Evolutionary conservation across 2,329 filamentous ascomycete genomes (phyloP).

Genomic region (Microcyclospora pomicola): DNA sequence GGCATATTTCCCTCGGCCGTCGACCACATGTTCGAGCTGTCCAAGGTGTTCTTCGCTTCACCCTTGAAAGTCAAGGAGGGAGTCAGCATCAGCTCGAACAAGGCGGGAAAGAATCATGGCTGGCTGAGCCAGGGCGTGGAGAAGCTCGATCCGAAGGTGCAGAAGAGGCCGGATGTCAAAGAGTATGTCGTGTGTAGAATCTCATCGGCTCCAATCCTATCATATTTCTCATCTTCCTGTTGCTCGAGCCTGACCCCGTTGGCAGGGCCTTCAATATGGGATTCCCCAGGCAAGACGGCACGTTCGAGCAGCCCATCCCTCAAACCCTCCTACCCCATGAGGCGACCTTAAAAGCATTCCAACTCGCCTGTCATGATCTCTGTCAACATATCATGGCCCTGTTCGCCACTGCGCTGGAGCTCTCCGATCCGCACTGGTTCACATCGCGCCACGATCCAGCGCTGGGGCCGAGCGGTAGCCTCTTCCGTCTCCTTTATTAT

Average conservation of each 20-base stretch:
- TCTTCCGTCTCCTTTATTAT: constrained; percentile 41
- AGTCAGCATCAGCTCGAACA: constrained; percentile 56
- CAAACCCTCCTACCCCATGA: constrained; percentile 46
- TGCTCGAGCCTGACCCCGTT: background rate
- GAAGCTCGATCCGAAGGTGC: constrained; percentile 64
- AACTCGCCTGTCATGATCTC: constrained; percentile 54
- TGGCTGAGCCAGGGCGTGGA: constrained; percentile 84
- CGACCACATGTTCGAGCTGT: constrained; percentile 58
- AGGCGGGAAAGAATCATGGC: constrained; percentile 57
- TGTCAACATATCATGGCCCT: constrained; percentile 61
- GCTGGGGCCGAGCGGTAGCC: constrained; percentile 37
- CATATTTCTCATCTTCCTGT: too few species aligned
- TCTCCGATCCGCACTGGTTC: constrained; percentile 41
- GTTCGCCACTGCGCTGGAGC: constrained; percentile 59
- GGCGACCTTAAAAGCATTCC: constrained; percentile 51
- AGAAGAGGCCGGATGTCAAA: constrained; percentile 64
- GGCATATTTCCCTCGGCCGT: constrained; percentile 51
- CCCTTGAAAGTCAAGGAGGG: constrained; percentile 57
- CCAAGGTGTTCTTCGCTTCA: constrained; percentile 57
- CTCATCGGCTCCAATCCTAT: too few species aligned
- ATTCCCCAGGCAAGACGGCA: constrained; percentile 47
- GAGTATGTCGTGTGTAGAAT: constrained; percentile 36
- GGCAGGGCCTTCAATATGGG: constrained; percentile 85
- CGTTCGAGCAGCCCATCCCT: constrained; percentile 66
- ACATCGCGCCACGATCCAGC: constrained; percentile 44